phyloP scores from a whole-genome alignment of 306 rosid species.

The Cucumis cinereus region DNA sequence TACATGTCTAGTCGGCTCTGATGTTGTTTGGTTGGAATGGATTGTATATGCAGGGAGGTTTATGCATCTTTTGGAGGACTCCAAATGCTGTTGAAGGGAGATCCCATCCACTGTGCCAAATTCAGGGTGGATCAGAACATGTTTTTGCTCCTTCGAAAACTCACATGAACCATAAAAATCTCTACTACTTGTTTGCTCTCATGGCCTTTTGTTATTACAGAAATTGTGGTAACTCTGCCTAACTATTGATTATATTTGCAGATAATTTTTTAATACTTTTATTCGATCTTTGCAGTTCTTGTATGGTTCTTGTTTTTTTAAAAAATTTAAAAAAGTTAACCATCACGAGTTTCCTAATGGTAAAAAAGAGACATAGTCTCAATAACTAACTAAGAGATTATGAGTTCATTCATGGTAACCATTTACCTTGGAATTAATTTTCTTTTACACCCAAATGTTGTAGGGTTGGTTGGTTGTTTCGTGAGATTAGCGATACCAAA shows the following conservation, averaged over 20 bases:
- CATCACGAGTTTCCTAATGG: no score
- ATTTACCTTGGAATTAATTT: no score
- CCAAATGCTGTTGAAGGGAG: constrained; percentile 67
- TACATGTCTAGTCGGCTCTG: not conserved
- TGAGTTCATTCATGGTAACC: no score
- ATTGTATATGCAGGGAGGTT: constrained; percentile 41
- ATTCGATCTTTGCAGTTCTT: no score
- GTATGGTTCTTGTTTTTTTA: no score
- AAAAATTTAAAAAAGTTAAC: no score
- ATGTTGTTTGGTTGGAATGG: not conserved
- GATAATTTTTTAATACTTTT: not conserved
- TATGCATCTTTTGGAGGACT: constrained; percentile 81
- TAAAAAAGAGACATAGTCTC: no score
- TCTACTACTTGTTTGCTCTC: not conserved
- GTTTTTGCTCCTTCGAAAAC: constrained; percentile 63
- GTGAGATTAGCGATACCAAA: no score
- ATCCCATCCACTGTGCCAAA: constrained; percentile 41
- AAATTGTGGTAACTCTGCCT: not conserved
- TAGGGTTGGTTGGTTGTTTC: no score
- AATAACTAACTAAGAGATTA: no score
- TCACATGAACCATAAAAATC: constrained; percentile 5
- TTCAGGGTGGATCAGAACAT: constrained; percentile 50
- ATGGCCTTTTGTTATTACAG: not conserved
- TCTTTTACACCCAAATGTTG: no score
- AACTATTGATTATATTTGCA: not conserved